These are phyloP conservation scores for Lipomyces yarrowii DNA, from an alignment of 1,139 yeast genomes.

Conservation along the genomic window DNA sequence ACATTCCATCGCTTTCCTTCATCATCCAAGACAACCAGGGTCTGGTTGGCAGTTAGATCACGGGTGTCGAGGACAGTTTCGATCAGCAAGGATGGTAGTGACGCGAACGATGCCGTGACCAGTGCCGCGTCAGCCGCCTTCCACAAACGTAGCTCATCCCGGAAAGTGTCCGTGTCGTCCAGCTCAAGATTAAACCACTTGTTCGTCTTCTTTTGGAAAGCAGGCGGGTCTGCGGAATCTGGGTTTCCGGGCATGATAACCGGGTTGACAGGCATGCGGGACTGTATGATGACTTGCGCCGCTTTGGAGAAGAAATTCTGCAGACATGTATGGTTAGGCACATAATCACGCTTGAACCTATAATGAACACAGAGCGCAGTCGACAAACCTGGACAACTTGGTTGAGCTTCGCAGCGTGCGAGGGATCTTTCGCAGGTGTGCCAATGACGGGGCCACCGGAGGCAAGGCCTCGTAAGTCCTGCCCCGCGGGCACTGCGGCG, in stretches of 20 bases:
- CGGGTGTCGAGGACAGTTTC: conserved; percentile 82
- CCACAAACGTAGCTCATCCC: conserved; percentile 68
- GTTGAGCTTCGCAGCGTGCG: conserved; percentile 39
- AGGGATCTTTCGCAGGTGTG: conserved; percentile 12
- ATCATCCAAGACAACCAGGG: conserved; percentile 60
- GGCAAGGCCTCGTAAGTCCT: conserved; percentile 3
- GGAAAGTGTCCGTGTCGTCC: conserved; percentile 49
- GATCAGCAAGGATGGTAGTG: conserved; percentile 55
- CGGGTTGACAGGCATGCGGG: conserved; percentile 41
- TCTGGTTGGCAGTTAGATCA: conserved; percentile 59
- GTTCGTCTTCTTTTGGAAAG: conserved; percentile 39
- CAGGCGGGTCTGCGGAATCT: conserved; percentile 27
- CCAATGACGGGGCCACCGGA: not conserved
- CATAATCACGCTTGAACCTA: not conserved
- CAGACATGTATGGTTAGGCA: not conserved
- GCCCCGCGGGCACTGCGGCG: conserved; percentile 1
- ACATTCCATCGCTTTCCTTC: conserved; percentile 55
- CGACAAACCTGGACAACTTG: conserved; percentile 45
- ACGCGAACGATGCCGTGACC: conserved; percentile 24
- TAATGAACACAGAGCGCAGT: not conserved
- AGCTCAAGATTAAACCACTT: conserved; percentile 68
- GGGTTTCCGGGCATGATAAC: conserved; percentile 33
- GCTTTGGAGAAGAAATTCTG: conserved; percentile 72
- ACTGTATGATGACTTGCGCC: conserved; percentile 59
- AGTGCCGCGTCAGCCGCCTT: conserved; percentile 42